These are phyloP conservation scores for Eucalyptus lansdowneana DNA, from an alignment of 345 rosid species.

Conservation along the genomic window DNA sequence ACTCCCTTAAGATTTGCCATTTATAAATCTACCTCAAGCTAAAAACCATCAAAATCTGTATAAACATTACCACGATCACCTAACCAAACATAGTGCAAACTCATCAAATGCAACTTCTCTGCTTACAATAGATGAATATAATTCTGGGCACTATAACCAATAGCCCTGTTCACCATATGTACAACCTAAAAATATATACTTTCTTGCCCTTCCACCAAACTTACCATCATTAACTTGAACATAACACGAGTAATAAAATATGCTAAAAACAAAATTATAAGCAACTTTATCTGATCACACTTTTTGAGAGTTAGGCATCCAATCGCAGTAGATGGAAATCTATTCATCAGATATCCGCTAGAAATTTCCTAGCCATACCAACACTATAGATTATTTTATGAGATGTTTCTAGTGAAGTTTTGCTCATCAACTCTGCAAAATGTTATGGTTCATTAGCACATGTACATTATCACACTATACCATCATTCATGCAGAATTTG, in stretches of 20 bases:
- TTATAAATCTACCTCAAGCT: neutral
- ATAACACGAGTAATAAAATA: neutral
- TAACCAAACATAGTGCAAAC: neutral
- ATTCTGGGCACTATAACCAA: neutral
- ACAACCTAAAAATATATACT: neutral
- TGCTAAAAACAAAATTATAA: neutral
- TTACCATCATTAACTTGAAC: neutral
- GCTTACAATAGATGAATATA: neutral
- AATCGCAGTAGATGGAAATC: neutral
- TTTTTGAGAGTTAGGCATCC: neutral
- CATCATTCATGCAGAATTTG: neutral
- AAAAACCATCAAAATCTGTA: neutral
- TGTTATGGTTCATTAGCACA: neutral
- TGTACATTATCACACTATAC: neutral
- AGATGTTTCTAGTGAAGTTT: neutral
- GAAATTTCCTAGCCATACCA: neutral
- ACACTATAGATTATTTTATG: neutral
- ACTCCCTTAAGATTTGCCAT: neutral
- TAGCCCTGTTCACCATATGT: neutral
- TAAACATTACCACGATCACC: neutral
- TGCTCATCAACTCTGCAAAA: neutral
- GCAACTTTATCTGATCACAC: fast-evolving
- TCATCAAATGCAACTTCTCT: neutral
- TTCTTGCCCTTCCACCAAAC: neutral
- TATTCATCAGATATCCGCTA: neutral